Evolutionary conservation across 441 rosid genomes (phyloP).

Genomic region (Mallotus japonicus): DNA sequence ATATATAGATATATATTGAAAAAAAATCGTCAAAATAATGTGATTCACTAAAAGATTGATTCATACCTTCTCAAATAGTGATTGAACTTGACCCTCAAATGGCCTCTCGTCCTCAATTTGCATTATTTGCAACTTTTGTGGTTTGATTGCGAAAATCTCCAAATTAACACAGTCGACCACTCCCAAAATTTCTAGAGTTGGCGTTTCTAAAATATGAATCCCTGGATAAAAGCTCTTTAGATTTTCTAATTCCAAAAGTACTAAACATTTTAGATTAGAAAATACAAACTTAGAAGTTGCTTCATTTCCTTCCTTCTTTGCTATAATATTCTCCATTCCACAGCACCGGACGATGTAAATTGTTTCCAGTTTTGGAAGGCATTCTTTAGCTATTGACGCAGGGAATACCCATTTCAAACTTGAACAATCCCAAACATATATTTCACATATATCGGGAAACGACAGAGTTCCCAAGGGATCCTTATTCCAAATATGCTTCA

Average conservation of each 20-base stretch:
- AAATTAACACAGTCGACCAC: neutral
- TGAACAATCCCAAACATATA: slow-evolving; percentile 10
- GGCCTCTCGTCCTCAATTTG: too few species aligned
- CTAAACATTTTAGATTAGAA: neutral
- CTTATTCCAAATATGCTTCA: slow-evolving; percentile 28
- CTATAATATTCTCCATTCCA: slow-evolving; percentile 25
- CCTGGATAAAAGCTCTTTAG: slow-evolving; percentile 16
- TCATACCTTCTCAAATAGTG: neutral
- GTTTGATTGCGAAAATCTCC: neutral
- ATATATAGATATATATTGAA: too few species aligned
- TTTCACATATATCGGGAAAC: slow-evolving; percentile 15
- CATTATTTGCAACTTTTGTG: neutral
- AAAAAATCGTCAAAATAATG: too few species aligned
- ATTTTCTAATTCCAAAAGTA: neutral
- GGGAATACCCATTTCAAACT: slow-evolving; percentile 22
- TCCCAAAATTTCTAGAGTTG: neutral
- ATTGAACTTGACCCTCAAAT: neutral
- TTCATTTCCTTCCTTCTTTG: neutral
- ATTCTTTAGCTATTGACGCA: slow-evolving; percentile 8
- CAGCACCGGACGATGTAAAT: neutral
- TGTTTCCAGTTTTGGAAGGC: slow-evolving; percentile 7
- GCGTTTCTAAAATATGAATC: slow-evolving; percentile 12
- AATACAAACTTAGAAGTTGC: slow-evolving; percentile 18
- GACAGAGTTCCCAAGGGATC: slow-evolving; percentile 14
- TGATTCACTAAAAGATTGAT: too few species aligned